These are phyloP conservation scores for Globisporangium parvum DNA, from an alignment of 352 stramenopile genomes.

Conservation along the genomic window DNA sequence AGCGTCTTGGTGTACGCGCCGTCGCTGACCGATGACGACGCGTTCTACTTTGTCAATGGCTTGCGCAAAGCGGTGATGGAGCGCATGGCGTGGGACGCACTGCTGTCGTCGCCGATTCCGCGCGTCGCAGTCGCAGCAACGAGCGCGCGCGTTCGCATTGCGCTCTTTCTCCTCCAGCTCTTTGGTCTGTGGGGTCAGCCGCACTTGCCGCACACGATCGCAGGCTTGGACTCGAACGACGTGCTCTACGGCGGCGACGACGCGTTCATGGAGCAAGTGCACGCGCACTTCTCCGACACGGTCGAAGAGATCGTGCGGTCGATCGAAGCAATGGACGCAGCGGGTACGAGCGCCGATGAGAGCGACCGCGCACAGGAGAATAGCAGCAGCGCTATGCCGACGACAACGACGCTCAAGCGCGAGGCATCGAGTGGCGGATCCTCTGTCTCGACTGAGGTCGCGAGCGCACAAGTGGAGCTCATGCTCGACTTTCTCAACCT, in stretches of 20 bases:
- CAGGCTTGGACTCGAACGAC: conserved; percentile 80
- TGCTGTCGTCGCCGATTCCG: conserved; percentile 1
- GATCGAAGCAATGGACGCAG: conserved; percentile 31
- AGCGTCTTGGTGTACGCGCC: conserved; percentile 69
- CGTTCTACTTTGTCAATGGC: conserved; percentile 85
- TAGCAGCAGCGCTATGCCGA: conserved; percentile 1
- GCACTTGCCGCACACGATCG: conserved; percentile 25
- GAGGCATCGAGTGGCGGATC: neutral
- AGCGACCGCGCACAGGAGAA: neutral
- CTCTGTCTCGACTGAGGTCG: neutral
- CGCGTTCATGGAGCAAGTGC: conserved; percentile 43
- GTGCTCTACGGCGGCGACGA: conserved; percentile 69
- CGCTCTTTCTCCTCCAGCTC: conserved; percentile 42
- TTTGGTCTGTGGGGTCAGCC: conserved; percentile 59
- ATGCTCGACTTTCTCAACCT: conserved; percentile 65
- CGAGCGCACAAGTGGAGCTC: conserved; percentile 32
- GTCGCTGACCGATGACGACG: conserved; percentile 68
- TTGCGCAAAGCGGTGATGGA: conserved; percentile 65
- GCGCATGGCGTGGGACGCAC: conserved; percentile 26
- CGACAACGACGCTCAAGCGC: neutral
- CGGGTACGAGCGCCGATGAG: neutral
- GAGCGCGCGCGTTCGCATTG: conserved; percentile 26
- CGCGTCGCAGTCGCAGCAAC: conserved; percentile 9
- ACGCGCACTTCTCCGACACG: conserved; percentile 34
- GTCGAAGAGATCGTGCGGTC: conserved; percentile 45